These are phyloP conservation scores for Thalassiosira livingstoniorum DNA, from an alignment of 352 stramenopile genomes.

Conservation along the genomic window DNA sequence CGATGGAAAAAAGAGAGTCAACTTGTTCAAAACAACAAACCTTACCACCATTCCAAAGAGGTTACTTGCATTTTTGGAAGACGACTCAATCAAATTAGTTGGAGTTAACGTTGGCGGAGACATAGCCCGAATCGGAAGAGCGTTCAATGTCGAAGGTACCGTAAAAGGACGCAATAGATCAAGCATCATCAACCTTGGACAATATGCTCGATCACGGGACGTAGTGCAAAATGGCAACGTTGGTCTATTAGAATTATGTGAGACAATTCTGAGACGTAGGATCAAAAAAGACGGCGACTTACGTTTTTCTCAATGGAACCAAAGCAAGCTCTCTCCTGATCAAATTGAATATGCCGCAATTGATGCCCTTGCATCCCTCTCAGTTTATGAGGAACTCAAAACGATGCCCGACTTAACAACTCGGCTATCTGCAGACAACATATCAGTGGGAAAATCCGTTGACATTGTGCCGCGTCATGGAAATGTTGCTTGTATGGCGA, in stretches of 20 bases:
- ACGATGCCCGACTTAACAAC: conserved; percentile 50
- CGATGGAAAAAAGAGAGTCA: conserved; percentile 10
- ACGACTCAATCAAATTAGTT: conserved; percentile 42
- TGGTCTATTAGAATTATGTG: conserved; percentile 27
- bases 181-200: conserved; percentile 53
- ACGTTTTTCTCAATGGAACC: not conserved
- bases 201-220: conserved; percentile 35
- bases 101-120: conserved; percentile 55
- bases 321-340: conserved; percentile 23
- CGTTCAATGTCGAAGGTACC: conserved; percentile 44
- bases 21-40: not conserved
- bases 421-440: conserved; percentile 29
- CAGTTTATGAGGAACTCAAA: conserved; percentile 24
- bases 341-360: conserved; percentile 61
- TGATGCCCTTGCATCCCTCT: conserved; percentile 46
- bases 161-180: conserved; percentile 19
- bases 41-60: conserved; percentile 1
- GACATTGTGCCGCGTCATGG: conserved; percentile 57
- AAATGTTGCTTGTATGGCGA: conserved; percentile 52
- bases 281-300: not conserved
- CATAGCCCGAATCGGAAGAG: conserved; percentile 51
- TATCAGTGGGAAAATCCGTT: conserved; percentile 22
- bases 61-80: conserved; percentile 25
- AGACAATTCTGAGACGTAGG: conserved; percentile 19
- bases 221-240: conserved; percentile 53